Evolutionary conservation across 2,329 filamentous ascomycete genomes (phyloP).

Genomic region (Pseudogymnoascus sp.): DNA sequence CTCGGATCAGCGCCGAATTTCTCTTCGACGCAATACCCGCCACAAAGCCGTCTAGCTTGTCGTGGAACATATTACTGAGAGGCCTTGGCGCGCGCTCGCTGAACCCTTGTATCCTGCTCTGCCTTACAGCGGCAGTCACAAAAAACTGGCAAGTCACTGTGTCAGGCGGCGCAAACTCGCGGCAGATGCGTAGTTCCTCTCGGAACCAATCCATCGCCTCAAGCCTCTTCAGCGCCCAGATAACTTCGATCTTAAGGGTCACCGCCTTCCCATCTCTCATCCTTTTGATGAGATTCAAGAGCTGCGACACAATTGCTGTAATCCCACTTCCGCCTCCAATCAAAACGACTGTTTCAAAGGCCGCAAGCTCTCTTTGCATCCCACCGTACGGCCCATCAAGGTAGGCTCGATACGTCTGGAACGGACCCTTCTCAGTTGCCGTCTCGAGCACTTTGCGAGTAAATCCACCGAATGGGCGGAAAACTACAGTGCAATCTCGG

Average conservation of each 20-base stretch:
- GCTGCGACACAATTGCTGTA: constrained; percentile 83
- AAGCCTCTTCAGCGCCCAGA: constrained; percentile 88
- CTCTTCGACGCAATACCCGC: constrained; percentile 80
- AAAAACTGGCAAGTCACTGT: constrained; percentile 92
- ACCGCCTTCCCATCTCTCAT: constrained; percentile 94
- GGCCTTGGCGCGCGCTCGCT: constrained; percentile 47
- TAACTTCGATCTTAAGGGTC: constrained; percentile 78
- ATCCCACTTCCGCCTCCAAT: constrained; percentile 93
- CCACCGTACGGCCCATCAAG: constrained; percentile 92
- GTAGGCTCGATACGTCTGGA: constrained; percentile 86
- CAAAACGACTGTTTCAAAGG: constrained; percentile 87
- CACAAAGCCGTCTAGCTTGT: constrained; percentile 80
- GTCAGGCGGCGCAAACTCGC: constrained; percentile 79
- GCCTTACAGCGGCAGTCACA: constrained; percentile 64
- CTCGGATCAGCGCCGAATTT: constrained; percentile 72
- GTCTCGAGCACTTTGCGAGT: constrained; percentile 77
- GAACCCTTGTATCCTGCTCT: constrained; percentile 16
- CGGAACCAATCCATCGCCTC: constrained; percentile 98
- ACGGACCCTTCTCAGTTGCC: constrained; percentile 75
- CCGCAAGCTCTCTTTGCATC: constrained; percentile 80
- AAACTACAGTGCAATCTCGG: constrained; percentile 81
- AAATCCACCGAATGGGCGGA: constrained; percentile 85
- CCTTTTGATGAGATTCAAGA: constrained; percentile 88
- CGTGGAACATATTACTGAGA: constrained; percentile 68
- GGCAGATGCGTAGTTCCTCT: constrained; percentile 85